phyloP scores from a whole-genome alignment of 176 grass and related monocot genomes.

The Thalia dealbata region DNA sequence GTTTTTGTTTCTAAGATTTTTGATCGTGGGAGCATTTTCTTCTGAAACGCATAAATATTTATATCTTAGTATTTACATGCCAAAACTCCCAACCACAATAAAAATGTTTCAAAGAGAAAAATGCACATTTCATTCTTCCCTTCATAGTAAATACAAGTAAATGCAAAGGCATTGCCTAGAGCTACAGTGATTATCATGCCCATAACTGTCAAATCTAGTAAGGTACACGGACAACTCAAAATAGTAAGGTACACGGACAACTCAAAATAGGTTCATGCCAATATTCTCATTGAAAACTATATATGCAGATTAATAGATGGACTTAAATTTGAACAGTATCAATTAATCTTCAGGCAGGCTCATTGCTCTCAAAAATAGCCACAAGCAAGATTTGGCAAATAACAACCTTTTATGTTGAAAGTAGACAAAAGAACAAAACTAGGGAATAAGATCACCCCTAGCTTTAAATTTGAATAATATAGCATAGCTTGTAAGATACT shows the following conservation, averaged over 20 bases:
- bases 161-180: no score
- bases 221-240: no score
- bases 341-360: neutral
- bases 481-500: neutral
- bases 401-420: neutral
- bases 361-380: neutral
- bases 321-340: neutral
- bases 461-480: neutral
- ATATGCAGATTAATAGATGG: no score
- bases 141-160: no score
- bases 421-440: neutral
- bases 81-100: no score
- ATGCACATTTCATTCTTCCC: no score
- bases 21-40: neutral
- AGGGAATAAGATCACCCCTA: neutral
- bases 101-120: no score
- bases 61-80: neutral
- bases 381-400: neutral
- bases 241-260: no score
- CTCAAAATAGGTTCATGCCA: no score
- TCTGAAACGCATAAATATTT: neutral
- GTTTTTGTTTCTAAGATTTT: neutral
- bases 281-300: no score
- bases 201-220: no score
- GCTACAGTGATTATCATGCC: no score